Evolutionary conservation across 2,329 filamentous ascomycete species (phyloP).

Genomic region (Monosporascus sp.): DNA sequence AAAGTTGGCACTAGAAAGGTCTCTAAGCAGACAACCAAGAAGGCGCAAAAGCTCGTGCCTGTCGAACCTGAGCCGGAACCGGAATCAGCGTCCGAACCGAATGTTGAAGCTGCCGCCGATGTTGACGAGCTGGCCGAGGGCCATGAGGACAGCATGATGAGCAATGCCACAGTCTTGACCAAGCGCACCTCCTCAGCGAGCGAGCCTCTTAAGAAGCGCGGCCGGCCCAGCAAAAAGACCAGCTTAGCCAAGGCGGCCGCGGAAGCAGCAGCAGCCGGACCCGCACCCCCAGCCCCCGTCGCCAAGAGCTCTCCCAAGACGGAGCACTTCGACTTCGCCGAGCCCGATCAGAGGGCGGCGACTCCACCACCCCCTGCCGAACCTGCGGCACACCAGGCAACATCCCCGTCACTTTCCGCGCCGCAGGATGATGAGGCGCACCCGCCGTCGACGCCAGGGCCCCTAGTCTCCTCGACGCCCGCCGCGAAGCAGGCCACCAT

Average conservation of each 20-base stretch:
- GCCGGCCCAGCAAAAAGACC: slow-evolving; percentile 27
- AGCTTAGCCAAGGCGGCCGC: slow-evolving; percentile 25
- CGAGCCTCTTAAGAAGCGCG: slow-evolving; percentile 24
- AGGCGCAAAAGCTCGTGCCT: slow-evolving; percentile 30
- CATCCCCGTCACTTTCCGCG: slow-evolving; percentile 22
- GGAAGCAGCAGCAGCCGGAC: slow-evolving; percentile 13
- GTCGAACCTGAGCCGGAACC: slow-evolving; percentile 18
- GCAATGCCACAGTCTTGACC: slow-evolving; percentile 37
- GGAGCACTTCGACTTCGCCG: slow-evolving; percentile 14
- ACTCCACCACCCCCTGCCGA: slow-evolving; percentile 6
- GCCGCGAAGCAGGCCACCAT: slow-evolving; percentile 48
- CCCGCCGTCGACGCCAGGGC: slow-evolving; percentile 38
- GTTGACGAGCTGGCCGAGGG: slow-evolving; percentile 27
- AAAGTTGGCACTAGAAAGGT: slow-evolving; percentile 44
- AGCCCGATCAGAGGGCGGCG: slow-evolving; percentile 17
- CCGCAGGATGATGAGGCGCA: slow-evolving; percentile 9
- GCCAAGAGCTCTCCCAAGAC: slow-evolving; percentile 3
- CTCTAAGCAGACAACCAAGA: slow-evolving; percentile 45
- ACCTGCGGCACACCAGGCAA: slow-evolving; percentile 17
- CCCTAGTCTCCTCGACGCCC: slow-evolving; percentile 37
- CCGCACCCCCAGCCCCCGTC: slow-evolving; percentile 1
- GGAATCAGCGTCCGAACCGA: slow-evolving; percentile 14
- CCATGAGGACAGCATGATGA: slow-evolving; percentile 34
- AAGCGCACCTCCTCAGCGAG: slow-evolving; percentile 21
- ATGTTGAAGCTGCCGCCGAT: slow-evolving; percentile 9